Conservation (phyloP, 108 stramenopile genomes). For the Cylindrotheca fusiformis region DNA sequence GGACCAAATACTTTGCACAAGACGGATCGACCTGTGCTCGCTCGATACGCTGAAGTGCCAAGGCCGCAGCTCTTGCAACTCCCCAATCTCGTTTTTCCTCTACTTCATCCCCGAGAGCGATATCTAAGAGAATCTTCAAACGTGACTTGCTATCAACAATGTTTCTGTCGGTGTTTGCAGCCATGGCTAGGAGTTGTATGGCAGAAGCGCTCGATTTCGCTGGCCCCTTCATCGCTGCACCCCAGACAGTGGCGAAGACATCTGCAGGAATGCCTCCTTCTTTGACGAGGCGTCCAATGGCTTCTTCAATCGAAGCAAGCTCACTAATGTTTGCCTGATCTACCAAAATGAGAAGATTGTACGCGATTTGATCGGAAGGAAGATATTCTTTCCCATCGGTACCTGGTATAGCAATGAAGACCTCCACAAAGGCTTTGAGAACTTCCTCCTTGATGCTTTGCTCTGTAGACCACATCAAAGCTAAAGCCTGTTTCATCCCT, state of each 20-base stretch:
- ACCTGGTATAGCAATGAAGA: conserved; percentile 85
- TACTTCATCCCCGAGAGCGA: conserved; percentile 76
- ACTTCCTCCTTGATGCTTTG: conserved; percentile 84
- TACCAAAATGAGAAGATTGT: conserved; percentile 81
- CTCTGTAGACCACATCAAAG: conserved; percentile 92
- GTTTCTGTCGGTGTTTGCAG: conserved; percentile 76
- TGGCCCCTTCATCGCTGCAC: conserved; percentile 52
- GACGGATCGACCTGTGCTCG: conserved; percentile 60
- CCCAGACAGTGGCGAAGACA: conserved; percentile 82
- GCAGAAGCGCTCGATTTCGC: conserved; percentile 69
- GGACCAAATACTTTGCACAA: conserved; percentile 71
- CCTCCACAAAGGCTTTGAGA: conserved; percentile 87
- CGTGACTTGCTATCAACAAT: conserved; percentile 86
- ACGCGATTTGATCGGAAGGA: conserved; percentile 73
- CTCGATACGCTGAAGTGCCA: conserved; percentile 71
- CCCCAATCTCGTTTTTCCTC: conserved; percentile 80
- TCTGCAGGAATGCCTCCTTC: conserved; percentile 76
- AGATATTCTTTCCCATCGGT: conserved; percentile 75
- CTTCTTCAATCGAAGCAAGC: conserved; percentile 93
- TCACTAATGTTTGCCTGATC: conserved; percentile 81
- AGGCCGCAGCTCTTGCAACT: conserved; percentile 71
- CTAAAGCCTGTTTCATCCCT: conserved; percentile 89
- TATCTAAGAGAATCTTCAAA: conserved; percentile 72
- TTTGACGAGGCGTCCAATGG: conserved; percentile 75
- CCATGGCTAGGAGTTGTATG: conserved; percentile 87